phyloP scores from a whole-genome alignment of 805 yeast species.

The Yamadazyma insecticola region DNA sequence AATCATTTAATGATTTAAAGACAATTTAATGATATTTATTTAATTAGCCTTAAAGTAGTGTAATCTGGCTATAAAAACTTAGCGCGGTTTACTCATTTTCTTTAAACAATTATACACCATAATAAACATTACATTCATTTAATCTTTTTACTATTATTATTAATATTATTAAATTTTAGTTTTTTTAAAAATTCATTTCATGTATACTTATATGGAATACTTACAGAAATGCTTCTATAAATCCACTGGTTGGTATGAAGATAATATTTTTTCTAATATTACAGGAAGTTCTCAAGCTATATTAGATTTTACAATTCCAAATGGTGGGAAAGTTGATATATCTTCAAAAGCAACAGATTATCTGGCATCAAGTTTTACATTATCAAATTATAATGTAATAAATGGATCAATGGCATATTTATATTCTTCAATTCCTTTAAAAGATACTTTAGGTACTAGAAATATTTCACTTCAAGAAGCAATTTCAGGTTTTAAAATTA shows the following conservation, averaged over 20 bases:
- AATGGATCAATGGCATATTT: slow-evolving; percentile 83
- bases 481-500: slow-evolving; percentile 60
- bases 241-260: slow-evolving; percentile 73
- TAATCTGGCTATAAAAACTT: too few relatives aligned
- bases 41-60: not conserved
- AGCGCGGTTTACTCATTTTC: too few relatives aligned
- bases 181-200: too few relatives aligned
- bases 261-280: slow-evolving; percentile 71
- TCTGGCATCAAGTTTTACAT: slow-evolving; percentile 68
- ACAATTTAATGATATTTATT: slow-evolving; percentile 3
- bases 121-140: too few relatives aligned
- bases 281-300: slow-evolving; percentile 66
- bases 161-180: too few relatives aligned
- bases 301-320: slow-evolving; percentile 70
- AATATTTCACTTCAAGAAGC: slow-evolving; percentile 60
- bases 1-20: slow-evolving; percentile 31
- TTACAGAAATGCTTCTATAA: slow-evolving; percentile 67
- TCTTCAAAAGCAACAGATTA: slow-evolving; percentile 65
- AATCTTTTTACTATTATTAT: too few relatives aligned
- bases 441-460: slow-evolving; percentile 46
- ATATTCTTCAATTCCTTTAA: slow-evolving; percentile 60
- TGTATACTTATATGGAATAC: slow-evolving; percentile 87
- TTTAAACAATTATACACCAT: too few relatives aligned
- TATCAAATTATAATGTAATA: slow-evolving; percentile 59
- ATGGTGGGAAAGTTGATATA: slow-evolving; percentile 58